Base-by-base conservation (phyloP, 495 filamentous ascomycete species). In the Aspergillus steynii region DNA sequence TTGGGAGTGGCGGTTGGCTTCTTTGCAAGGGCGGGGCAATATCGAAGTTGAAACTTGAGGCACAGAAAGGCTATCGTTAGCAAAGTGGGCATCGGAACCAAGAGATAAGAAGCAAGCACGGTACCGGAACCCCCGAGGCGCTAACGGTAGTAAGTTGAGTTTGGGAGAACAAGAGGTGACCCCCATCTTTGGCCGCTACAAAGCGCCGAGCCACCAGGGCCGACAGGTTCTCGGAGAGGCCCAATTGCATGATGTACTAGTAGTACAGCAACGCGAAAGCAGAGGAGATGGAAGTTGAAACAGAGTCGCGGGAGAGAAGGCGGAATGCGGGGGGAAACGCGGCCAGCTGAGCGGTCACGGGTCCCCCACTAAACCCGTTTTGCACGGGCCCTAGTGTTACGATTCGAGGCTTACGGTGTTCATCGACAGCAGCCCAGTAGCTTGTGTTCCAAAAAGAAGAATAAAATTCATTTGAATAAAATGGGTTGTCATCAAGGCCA, bases 41-140 rank as follows among this genome's bases (percentile, higher is more conserved):
- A 94, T 47, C 90, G 87, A 25, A 94, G 78, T 80, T 94, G 90
- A 72, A 88, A 93, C 86, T 88, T 72, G 74, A 27, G 53, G 46
- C 25, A 55, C 2, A 26, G 26, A 49, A 34, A 4, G 50, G 7
- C 31, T 27, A 29, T 31, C 20, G 50, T 62, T 53, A 62, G 55
- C 48, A 54, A 49, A 34, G 34, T 52, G 20, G 37, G 50, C 34
- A 26, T 58, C 14, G 52, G 55, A 52, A 58, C 2, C 15, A 29
- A 5, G 5, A 20, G 5, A 26, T 12, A 58, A 10, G n/a, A 45
- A n/a, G 32, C n/a, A 29, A 50, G 15, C 26, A 37, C 5, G 31
- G 9, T 69, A 88, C 85, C 3, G 85, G 78, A 29, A 88, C 73
- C 20, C 82, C 83, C 59, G 78, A 75, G 5, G 80, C 71, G 57